Conservation (phyloP, 106 monocot species). For the Gastrodia elata region DNA sequence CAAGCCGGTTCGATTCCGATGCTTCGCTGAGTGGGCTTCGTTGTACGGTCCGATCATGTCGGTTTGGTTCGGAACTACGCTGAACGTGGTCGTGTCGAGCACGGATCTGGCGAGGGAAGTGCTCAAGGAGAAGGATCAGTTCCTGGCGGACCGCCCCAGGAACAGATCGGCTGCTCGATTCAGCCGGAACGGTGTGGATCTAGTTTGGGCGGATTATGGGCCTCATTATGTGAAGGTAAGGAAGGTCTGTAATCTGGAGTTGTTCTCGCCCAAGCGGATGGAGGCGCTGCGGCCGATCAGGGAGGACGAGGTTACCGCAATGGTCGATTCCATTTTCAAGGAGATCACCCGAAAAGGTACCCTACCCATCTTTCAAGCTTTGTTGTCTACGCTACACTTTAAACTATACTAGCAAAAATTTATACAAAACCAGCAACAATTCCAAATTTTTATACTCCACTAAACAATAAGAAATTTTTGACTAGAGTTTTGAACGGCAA, state of each 20-base stretch:
- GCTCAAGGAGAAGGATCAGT: conserved; percentile 84
- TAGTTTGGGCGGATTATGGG: conserved; percentile 95
- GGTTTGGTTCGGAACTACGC: conserved; percentile 80
- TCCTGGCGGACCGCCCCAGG: conserved; percentile 62
- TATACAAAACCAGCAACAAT: no score
- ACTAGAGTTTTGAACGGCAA: no score
- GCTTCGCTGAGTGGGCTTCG: conserved; percentile 81
- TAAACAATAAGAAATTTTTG: no score
- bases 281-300: conserved; percentile 75
- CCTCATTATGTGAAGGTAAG: conserved; percentile 94
- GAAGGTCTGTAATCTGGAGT: conserved; percentile 85
- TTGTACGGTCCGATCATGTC: conserved; percentile 81
- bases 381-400: no score
- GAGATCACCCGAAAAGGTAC: conserved; percentile 42
- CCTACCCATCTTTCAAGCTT: conserved; percentile 15
- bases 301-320: conserved; percentile 96
- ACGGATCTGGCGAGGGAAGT: conserved; percentile 75
- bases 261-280: conserved; percentile 71
- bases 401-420: no score
- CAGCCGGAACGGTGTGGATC: conserved; percentile 70
- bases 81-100: conserved; percentile 74
- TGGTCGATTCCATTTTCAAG: conserved; percentile 70
- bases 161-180: conserved; percentile 65
- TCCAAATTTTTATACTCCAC: no score
- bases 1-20: conserved; percentile 68